Percentiles rank a stretch among this genome's conserved stretches.
phyloP scores from a whole-genome alignment of 495 filamentous ascomycete genomes.

The Lepidopterella palustris region DNA sequence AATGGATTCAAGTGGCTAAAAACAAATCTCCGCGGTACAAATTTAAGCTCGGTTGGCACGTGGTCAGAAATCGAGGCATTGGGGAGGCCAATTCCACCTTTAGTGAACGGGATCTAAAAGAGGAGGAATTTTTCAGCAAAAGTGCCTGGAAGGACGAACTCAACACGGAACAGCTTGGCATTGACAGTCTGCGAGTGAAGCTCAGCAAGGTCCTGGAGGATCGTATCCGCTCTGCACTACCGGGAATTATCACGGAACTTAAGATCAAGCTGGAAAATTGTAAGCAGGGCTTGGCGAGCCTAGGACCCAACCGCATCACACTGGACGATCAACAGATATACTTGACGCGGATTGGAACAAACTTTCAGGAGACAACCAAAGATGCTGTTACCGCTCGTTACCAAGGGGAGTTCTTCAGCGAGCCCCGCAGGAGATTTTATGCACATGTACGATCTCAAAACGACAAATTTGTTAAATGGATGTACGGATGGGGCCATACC shows the following conservation, averaged over 20 bases:
- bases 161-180: slow-evolving; percentile 22
- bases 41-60: slow-evolving; percentile 59
- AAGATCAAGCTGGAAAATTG: slow-evolving; percentile 9
- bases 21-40: slow-evolving; percentile 55
- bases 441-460: neutral
- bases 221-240: slow-evolving; percentile 29
- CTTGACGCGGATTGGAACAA: neutral
- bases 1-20: slow-evolving; percentile 48
- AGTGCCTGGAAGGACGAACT: slow-evolving; percentile 25
- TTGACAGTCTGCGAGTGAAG: slow-evolving; percentile 25
- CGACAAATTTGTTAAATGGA: neutral
- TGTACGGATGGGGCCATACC: neutral
- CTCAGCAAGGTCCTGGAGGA: slow-evolving; percentile 29
- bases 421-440: neutral
- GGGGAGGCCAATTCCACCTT: slow-evolving; percentile 29
- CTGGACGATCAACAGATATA: neutral
- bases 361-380: neutral
- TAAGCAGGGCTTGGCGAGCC: neutral
- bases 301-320: neutral
- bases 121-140: slow-evolving; percentile 39
- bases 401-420: neutral
- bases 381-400: neutral
- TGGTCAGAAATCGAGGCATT: slow-evolving; percentile 51
- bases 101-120: slow-evolving; percentile 41
- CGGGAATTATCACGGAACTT: slow-evolving; percentile 20